Evolutionary conservation across 768 basidiomycete genomes (phyloP), one percentile per base, ranked within the genome.

Genomic region (Dacryopinax spathularia): DNA sequence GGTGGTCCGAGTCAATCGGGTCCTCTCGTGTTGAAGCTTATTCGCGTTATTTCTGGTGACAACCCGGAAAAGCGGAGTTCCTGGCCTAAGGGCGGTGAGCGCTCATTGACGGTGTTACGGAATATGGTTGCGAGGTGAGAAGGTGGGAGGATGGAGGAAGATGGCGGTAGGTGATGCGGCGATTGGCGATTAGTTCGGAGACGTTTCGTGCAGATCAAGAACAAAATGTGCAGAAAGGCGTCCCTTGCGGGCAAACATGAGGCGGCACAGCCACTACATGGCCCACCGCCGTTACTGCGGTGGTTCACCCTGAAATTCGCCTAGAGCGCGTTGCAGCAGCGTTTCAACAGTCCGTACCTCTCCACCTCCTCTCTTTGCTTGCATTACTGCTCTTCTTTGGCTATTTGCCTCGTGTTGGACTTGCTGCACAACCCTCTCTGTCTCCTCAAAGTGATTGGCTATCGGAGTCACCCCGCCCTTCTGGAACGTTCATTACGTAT

Each of bases 401-500:
- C 48, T 56, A 29, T 27, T 56, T 20, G 48, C 48, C 48, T 56
- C 48, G 48, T 56, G 25, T 22, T 56, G 5, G 36, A 37, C 10
- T n/a, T 37, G n/a, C n/a, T n/a, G n/a, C n/a, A n/a, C 36, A 10
- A 37, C 25, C 13, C 25, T 3, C 48, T 10, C 48, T 56, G n/a
- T 29, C 48, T 18, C 48, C 25, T 27, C 48, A 15, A 9, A 13
- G 15, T 7, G 48, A 13, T 7, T 29, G 48, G 18, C 48, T 13
- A 56, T 27, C 25, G 25, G 48, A 56, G 48, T 56, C 48, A 56
- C 29, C 48, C n/a, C n/a, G n/a, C n/a, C 29, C 48, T 56, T 56
- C 48, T 31, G 29, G 48, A 56, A 56, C 25, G 3, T 56, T 29
- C 48, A 56, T 56, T 56, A 56, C 48, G 48, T 56, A 56, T 56